Conservation (phyloP, 2,329 filamentous ascomycete species). For the Ustulina deusta region DNA sequence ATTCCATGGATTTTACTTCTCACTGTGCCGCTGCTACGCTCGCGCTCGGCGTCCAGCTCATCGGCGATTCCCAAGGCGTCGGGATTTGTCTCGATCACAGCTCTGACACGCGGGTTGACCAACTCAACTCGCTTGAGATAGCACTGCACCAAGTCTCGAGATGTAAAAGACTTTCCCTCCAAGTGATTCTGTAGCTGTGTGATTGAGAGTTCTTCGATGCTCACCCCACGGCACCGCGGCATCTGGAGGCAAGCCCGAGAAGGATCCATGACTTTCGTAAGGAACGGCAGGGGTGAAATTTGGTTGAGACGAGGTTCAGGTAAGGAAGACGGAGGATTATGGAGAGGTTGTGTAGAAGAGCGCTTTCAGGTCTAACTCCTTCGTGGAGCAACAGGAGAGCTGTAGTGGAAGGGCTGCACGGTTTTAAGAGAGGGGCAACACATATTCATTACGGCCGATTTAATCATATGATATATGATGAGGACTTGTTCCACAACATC, state of each 20-base stretch:
- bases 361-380: neutral
- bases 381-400: too few relatives aligned
- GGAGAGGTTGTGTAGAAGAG: neutral
- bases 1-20: conserved; percentile 24
- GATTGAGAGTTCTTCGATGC: conserved; percentile 23
- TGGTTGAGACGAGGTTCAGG: neutral
- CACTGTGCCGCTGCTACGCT: neutral
- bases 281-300: neutral
- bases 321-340: neutral
- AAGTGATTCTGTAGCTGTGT: conserved; percentile 12
- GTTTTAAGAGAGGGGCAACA: neutral
- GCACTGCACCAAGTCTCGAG: conserved; percentile 9
- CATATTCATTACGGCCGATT: neutral
- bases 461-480: neutral
- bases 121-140: conserved; percentile 19
- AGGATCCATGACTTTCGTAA: neutral
- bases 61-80: conserved; percentile 21
- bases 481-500: neutral
- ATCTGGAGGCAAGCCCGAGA: neutral
- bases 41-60: conserved; percentile 18
- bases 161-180: conserved; percentile 5
- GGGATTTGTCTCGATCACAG: conserved; percentile 24
- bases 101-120: conserved; percentile 8
- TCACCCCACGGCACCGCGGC: conserved; percentile 6
- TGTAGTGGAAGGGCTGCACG: too few relatives aligned